Base-by-base conservation (phyloP, 2,329 filamentous ascomycete genomes). In the Clarireedia paspali region DNA sequence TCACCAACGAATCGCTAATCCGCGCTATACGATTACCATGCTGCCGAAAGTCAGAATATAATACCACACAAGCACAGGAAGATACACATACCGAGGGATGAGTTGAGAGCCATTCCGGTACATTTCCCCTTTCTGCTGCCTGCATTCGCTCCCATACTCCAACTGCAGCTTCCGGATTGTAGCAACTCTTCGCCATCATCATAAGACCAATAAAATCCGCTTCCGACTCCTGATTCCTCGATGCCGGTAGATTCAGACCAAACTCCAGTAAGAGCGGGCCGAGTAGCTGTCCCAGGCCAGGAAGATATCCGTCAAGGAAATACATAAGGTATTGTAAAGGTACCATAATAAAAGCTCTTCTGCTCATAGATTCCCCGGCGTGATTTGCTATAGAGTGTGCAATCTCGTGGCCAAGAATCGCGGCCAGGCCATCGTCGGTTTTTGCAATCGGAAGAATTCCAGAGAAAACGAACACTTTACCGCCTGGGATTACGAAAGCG, bases 121-220 rank as follows among this genome's bases (percentile, higher is more conserved):
- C 75, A 55, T 79, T 76, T 47, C 77, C 70, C 26, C 73, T 71
- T 26, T 74, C 63, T 48, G 73, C 74, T 40, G 69, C 67, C 60
- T 87, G 82, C 83, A 89, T 88, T 50, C 83, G 72, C 67, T 77
- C 70, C 85, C 83, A 89, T 57, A 91, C 81, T 0, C 74, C 75
- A 45, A 86, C 74, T 0, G 88, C 87, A 58, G 82, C 81, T 12
- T 77, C 71, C 1, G 88, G 88, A 59, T 89, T 77, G 67, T 87
- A 91, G 72, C 88, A 91, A 26, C 84, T 85, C 71, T 89, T 82
- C 0, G 87, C 82, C 86, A 91, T 91, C 78, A 91, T 87, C 78
- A 91, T 82, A 36, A 91, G 70, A 0, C 88, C 88, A 48, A 91
- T 89, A 64, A 88, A 89, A 66, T 92, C 88, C 0, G 88, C 88